phyloP scores from a whole-genome alignment of 768 basidiomycete species.

The Podaxis carcinomalis region DNA sequence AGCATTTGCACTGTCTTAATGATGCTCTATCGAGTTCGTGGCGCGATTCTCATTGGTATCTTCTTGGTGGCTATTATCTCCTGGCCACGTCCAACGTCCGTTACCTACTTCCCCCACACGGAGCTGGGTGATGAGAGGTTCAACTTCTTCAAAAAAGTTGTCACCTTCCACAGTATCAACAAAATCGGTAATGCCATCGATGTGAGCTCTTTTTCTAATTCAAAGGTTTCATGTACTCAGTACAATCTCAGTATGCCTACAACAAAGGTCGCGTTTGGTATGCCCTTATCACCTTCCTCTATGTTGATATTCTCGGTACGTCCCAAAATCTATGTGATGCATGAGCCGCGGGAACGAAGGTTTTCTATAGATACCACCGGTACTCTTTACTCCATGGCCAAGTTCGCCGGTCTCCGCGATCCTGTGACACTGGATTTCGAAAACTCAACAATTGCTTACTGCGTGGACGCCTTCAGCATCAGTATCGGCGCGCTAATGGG shows the following conservation, averaged over 20 bases:
- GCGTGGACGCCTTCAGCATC: constrained; percentile 77
- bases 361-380: constrained; percentile 38
- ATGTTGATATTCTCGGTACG: constrained; percentile 79
- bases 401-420: constrained; percentile 84
- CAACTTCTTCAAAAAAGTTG: constrained; percentile 82
- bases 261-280: constrained; percentile 80
- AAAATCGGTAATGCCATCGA: constrained; percentile 65
- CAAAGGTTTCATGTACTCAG: background rate
- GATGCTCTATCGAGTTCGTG: constrained; percentile 83
- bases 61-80: constrained; percentile 81
- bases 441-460: constrained; percentile 77
- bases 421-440: constrained; percentile 85
- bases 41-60: constrained; percentile 80
- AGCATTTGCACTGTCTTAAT: constrained; percentile 74
- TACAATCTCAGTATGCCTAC: constrained; percentile 20
- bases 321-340: constrained; percentile 18
- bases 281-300: constrained; percentile 84
- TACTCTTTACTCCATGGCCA: constrained; percentile 88
- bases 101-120: constrained; percentile 82
- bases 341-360: constrained; percentile 6
- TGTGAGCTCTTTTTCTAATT: constrained; percentile 33
- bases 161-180: constrained; percentile 63
- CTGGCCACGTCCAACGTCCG: constrained; percentile 79
- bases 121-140: constrained; percentile 64
- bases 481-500: constrained; percentile 79